Evolutionary conservation across 2,329 filamentous ascomycete species (phyloP), one percentile per base, ranked within the genome.

Genomic region (Lachnellula subtilissima): DNA sequence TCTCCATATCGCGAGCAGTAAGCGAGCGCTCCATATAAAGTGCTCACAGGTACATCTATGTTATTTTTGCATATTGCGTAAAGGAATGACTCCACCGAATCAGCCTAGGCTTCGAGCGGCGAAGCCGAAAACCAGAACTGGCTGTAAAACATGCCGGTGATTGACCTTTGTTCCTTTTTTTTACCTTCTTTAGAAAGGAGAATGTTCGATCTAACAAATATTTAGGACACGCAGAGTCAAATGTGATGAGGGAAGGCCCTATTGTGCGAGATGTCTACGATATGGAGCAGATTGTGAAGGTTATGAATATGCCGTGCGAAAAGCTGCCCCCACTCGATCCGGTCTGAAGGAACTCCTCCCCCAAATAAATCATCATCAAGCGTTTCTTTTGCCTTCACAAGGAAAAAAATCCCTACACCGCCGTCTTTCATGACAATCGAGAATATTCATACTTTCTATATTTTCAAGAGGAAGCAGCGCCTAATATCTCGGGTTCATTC

Each of bases 391-490:
- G n/a, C 43, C 42, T 19, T 55, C 17, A 22, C 40, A 28, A 42
- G 50, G 32, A 4, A 48, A 47, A 47, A 8, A 15, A 36, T 9
- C 54, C 55, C 6, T 49, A 22, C 35, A 54, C 48, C 28, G 25
- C 52, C 14, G 19, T 52, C n/a, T 63, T 66, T 22, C 51, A 54
- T 4, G 53, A 61, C 28, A 46, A 57, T 47, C 43, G 52, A 25
- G 61, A 64, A 35, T 55, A 61, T 50, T 52, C 48, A 9, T 66
- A 66, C 39, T 66, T 64, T 36, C 47, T 57, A 5, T 48, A 59
- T 35, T 66, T 64, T 45, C 55, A 54, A 43, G 53, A 60, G 28
- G 58, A 64, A 47, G 52, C 60, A 4, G 45, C 56, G 3, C 50
- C 46, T 19, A 58, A 64, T 19, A 48, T 65, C 4, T 55, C 63